Base-by-base conservation (phyloP, 805 yeast genomes). In the Lipomyces yamadae region DNA sequence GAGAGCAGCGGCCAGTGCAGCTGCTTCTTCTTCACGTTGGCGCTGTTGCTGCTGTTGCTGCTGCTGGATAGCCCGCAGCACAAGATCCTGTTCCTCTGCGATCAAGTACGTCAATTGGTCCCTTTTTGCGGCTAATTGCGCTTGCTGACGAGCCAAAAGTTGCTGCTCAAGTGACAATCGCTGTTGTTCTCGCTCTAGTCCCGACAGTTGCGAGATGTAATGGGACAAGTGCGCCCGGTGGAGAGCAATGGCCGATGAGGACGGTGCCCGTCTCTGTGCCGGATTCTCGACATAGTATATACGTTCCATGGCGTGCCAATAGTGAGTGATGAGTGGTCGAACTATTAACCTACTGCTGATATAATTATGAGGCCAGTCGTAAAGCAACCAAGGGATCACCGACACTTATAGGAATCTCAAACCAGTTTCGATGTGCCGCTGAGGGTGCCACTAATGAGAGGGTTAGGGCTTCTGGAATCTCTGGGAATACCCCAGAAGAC, bases 31-130 rank as follows among this genome's bases (percentile, higher is more conserved):
- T 39, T 65, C 65, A 18, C 58, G 60, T 58, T 62, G 64, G 35
- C 29, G 56, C 60, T 48, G 68, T 15, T 63, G 64, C 48, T 35
- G 56, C 60, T 48, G 68, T 15, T 63, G 62, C 59, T 65, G 70
- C 64, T 67, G 70, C 66, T 65, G 52, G 10, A 65, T 55, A 7
- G 70, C 70, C 5, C 71, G 70, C 39, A 72, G 60, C n/a, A 72
- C 73, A 18, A 72, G 71, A 60, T 72, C 71, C 62, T 72, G 74
- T 56, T 72, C 74, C 56, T 71, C 65, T 15, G 74, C 74, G 39
- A 72, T 72, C 39, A 72, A 50, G 39, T 66, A 72, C 45, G 70
- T 65, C 53, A 72, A 57, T 37, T 72, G 74, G 37, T 72, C 72
- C 18, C 72, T 62, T 60, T 73, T 70, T 11, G 69, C 62, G 32